phyloP scores from a whole-genome alignment of 768 basidiomycete species.

The Leccinellum luteum region DNA sequence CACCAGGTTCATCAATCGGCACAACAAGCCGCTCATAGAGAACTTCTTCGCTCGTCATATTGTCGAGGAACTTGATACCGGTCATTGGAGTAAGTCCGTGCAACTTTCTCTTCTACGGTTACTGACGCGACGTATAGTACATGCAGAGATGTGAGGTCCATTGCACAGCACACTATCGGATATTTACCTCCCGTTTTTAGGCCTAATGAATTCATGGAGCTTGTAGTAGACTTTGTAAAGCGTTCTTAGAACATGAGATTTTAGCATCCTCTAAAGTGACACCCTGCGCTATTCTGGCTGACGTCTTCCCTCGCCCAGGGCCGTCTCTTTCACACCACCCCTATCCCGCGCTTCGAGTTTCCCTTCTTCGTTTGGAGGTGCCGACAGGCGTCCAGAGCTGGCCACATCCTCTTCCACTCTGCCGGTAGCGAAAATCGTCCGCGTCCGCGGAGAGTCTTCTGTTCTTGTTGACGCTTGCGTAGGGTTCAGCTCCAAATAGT shows the following conservation, averaged over 20 bases:
- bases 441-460: slow-evolving; percentile 26
- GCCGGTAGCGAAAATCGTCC: slow-evolving; percentile 10
- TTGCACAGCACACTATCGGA: neutral
- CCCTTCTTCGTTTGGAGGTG: neutral
- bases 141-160: slow-evolving; percentile 63
- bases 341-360: neutral
- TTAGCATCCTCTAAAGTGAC: neutral
- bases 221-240: slow-evolving; percentile 29
- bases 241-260: slow-evolving; percentile 13
- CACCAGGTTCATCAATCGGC: slow-evolving; percentile 67
- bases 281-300: neutral
- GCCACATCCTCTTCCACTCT: slow-evolving; percentile 7
- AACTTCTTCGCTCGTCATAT: slow-evolving; percentile 72
- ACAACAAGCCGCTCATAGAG: slow-evolving; percentile 59
- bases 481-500: slow-evolving; percentile 30
- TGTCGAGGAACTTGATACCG: slow-evolving; percentile 65
- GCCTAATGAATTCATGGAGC: slow-evolving; percentile 55
- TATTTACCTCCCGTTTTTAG: slow-evolving; percentile 23
- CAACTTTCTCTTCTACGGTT: neutral
- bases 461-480: slow-evolving; percentile 28
- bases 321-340: neutral
- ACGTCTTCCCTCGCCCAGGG: neutral
- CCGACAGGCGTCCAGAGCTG: neutral
- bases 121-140: slow-evolving; percentile 47
- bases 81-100: slow-evolving; percentile 77